These are phyloP conservation scores for Solanum rostratum DNA, from an alignment of 257 asterid species.

Conservation along the genomic window DNA sequence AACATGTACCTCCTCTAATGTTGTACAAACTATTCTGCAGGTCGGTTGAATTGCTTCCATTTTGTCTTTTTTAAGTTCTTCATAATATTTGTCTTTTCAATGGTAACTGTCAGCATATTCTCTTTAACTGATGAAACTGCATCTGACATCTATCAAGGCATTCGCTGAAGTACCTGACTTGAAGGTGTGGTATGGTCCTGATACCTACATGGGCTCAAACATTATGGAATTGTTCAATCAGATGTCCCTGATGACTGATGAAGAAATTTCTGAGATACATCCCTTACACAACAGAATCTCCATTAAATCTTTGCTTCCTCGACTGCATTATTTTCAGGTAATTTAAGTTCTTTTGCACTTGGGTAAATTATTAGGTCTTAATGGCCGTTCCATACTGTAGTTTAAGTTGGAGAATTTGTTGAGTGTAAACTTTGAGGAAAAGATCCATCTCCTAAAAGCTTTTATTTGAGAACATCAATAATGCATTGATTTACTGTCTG, in stretches of 20 bases:
- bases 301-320: conserved; percentile 74
- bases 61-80: not conserved
- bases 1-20: conserved; percentile 95
- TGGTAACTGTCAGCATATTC: not conserved
- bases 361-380: not conserved
- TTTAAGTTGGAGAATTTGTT: not conserved
- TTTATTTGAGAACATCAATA: not conserved
- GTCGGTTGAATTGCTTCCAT: conserved; percentile 18
- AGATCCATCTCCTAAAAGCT: not conserved
- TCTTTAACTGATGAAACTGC: not conserved
- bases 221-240: conserved; percentile 74
- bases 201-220: conserved; percentile 96
- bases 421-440: not conserved
- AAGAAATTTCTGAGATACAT: conserved; percentile 78
- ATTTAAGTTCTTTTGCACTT: not conserved
- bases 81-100: not conserved
- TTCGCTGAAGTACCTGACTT: conserved; percentile 71
- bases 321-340: conserved; percentile 90
- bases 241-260: conserved; percentile 83
- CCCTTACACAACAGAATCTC: conserved; percentile 57
- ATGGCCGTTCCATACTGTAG: not conserved
- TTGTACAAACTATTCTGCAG: conserved; percentile 86
- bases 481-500: not conserved
- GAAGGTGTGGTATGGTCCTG: conserved; percentile 88
- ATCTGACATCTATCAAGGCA: conserved; percentile 41